A percentile compares a stretch with the other conserved stretches of the same genome.
Evolutionary conservation across 441 rosid species (phyloP).

Genomic region (Jatropha podagrica): DNA sequence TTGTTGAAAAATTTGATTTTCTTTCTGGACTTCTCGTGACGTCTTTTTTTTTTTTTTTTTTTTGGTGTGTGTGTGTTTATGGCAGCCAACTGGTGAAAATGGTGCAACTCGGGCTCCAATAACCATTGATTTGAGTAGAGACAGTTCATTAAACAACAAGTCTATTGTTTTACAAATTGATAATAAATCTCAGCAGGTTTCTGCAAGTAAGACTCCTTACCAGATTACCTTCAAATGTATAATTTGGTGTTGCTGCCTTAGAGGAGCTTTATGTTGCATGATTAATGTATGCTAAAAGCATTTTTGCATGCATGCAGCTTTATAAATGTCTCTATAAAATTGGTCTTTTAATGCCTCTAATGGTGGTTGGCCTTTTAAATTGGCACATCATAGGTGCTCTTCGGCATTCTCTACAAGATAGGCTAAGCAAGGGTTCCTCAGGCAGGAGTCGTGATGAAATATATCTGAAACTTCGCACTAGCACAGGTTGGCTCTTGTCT

Average conservation of each 20-base stretch:
- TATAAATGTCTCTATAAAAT: not conserved
- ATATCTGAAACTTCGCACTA: conserved; percentile 74
- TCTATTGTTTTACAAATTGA: conserved; percentile 77
- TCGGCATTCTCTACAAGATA: conserved; percentile 84
- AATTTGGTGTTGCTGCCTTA: conserved; percentile 8
- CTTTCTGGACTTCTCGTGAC: conserved; percentile 9
- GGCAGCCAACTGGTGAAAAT: conserved; percentile 95
- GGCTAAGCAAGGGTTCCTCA: conserved; percentile 81
- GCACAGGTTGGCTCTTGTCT: conserved; percentile 54
- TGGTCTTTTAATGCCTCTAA: conserved; percentile 20
- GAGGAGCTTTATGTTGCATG: conserved; percentile 3
- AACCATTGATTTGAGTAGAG: conserved; percentile 62
- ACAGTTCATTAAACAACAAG: conserved; percentile 67
- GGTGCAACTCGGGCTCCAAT: conserved; percentile 99
- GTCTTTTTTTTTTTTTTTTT: not conserved
- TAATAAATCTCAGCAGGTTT: conserved; percentile 80
- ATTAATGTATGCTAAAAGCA: conserved; percentile 13
- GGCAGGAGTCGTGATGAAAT: conserved; percentile 88
- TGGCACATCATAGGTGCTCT: conserved; percentile 62
- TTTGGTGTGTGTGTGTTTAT: conserved; percentile 4
- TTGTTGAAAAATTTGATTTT: conserved; percentile 16
- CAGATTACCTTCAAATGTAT: conserved; percentile 15
- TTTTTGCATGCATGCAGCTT: not conserved
- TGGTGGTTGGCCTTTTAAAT: conserved; percentile 21
- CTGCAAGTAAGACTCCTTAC: conserved; percentile 67